phyloP scores from a whole-genome alignment of 257 asterid species.

The Solanum bulbocastanum region DNA sequence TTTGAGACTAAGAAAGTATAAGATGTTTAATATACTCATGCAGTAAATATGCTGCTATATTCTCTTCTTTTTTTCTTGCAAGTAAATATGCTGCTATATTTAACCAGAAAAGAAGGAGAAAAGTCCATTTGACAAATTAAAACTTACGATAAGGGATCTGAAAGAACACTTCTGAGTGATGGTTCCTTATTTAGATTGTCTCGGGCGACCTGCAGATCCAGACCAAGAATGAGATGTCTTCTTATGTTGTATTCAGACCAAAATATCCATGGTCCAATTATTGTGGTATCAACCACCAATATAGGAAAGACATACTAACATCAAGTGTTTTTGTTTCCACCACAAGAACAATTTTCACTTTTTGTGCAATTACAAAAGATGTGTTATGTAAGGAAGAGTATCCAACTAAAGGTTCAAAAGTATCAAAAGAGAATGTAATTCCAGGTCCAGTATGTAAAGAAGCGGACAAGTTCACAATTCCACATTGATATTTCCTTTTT shows the following conservation, averaged over 20 bases:
- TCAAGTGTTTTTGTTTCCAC: not conserved
- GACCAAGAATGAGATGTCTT: constrained; percentile 25
- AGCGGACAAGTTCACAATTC: not conserved
- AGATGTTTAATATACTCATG: not conserved
- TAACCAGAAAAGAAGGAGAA: not conserved
- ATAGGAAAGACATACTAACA: not conserved
- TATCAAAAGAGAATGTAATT: not conserved
- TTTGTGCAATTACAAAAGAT: not conserved
- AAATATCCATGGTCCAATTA: not conserved
- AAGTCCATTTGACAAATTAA: not conserved
- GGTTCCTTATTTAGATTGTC: constrained; percentile 63
- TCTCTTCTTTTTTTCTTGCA: not conserved
- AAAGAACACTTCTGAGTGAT: constrained; percentile 81
- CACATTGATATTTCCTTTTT: not conserved
- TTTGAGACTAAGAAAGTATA: not conserved
- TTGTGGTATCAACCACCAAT: not conserved
- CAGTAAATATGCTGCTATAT: not conserved
- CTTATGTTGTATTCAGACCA: not conserved
- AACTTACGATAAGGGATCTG: constrained; percentile 96
- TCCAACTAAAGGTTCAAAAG: not conserved
- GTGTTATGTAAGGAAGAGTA: not conserved
- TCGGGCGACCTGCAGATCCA: constrained; percentile 58
- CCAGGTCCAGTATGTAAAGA: not conserved
- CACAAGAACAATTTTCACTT: not conserved
- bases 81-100: not conserved